Evolutionary conservation across 345 rosid species (phyloP).

Genomic region (Eucalyptus tenuipes): DNA sequence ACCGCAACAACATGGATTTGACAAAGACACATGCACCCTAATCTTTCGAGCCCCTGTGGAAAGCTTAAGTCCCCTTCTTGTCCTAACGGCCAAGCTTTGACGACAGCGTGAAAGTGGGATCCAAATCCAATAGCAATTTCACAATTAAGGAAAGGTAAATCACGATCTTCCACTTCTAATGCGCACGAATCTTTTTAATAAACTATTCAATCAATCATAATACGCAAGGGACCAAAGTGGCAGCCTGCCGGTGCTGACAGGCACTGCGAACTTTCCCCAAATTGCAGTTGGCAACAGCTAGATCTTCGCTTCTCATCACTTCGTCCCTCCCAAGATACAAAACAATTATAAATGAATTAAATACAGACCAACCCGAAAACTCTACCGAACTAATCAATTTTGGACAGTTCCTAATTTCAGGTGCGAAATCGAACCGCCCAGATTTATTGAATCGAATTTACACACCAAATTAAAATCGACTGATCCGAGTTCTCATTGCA

Average conservation of each 20-base stretch:
- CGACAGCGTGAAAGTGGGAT: neutral
- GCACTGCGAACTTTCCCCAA: neutral
- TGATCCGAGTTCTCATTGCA: no score
- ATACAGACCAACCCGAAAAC: fast-evolving
- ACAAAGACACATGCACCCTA: fast-evolving
- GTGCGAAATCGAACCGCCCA: fast-evolving
- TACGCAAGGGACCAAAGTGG: neutral
- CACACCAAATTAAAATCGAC: fast-evolving
- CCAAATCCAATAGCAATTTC: fast-evolving
- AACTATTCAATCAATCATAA: neutral
- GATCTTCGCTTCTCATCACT: fast-evolving
- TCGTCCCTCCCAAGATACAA: neutral
- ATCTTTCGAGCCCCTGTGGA: neutral
- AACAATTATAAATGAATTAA: fast-evolving
- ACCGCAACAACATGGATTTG: neutral
- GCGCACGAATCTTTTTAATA: neutral
- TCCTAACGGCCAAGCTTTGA: fast-evolving
- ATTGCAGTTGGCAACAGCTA: neutral
- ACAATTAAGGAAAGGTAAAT: neutral
- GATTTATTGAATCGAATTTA: fast-evolving
- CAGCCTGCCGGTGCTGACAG: neutral
- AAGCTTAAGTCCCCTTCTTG: fast-evolving
- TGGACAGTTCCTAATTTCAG: fast-evolving
- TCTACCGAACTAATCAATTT: fast-evolving
- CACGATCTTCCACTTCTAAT: neutral